phyloP scores from a whole-genome alignment of 257 asterid genomes.

The Przewalskia tangutica region DNA sequence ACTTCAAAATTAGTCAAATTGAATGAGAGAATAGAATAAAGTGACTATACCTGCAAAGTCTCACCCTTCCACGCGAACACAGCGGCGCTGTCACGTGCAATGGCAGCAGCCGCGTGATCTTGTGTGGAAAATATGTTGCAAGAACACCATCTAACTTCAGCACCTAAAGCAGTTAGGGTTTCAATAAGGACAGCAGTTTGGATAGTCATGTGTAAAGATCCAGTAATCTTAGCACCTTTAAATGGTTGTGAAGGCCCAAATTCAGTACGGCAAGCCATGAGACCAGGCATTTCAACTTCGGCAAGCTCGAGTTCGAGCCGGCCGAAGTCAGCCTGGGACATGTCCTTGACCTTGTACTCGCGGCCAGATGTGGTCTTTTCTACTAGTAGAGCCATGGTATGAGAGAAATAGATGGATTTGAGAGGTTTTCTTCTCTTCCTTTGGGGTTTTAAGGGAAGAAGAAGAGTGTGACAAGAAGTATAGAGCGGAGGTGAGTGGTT shows the following conservation, averaged over 20 bases:
- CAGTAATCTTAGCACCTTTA: constrained; percentile 68
- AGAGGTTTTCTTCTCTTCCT: background rate
- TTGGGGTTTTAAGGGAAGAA: background rate
- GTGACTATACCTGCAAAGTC: constrained; percentile 20
- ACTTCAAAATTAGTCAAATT: too few species aligned
- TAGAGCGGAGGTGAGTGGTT: background rate
- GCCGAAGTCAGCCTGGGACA: constrained; percentile 89
- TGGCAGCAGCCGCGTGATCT: constrained; percentile 84
- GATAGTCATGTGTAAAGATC: constrained; percentile 79
- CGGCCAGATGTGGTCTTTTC: constrained; percentile 76
- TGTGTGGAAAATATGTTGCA: constrained; percentile 88
- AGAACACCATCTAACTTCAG: constrained; percentile 90
- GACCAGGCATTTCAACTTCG: constrained; percentile 85
- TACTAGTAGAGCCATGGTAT: constrained; percentile 51
- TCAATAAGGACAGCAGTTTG: constrained; percentile 80
- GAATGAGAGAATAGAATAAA: too few species aligned
- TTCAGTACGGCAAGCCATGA: constrained; percentile 63
- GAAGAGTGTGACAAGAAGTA: constrained; percentile 15
- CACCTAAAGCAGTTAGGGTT: constrained; percentile 71
- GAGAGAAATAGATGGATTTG: background rate
- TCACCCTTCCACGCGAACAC: constrained; percentile 94
- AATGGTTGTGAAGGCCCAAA: constrained; percentile 73
- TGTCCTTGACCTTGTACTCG: constrained; percentile 85
- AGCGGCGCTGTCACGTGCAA: constrained; percentile 81
- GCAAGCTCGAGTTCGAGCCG: constrained; percentile 81